phyloP scores from a whole-genome alignment of 2,329 filamentous ascomycete genomes.

The Arachnopeziza araneosa region DNA sequence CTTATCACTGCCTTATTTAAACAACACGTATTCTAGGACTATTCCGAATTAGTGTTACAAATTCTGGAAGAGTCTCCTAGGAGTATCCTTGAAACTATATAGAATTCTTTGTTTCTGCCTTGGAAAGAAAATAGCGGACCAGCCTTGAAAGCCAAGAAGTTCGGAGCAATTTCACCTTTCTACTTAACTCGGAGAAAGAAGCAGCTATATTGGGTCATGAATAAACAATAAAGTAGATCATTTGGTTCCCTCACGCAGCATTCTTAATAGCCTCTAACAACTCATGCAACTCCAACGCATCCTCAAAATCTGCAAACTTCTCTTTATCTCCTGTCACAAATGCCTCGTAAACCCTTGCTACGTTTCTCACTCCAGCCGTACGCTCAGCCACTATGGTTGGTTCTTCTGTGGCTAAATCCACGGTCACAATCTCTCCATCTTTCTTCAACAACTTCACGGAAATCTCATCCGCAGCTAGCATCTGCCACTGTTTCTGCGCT shows the following conservation, averaged over 20 bases:
- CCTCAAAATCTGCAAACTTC: slow-evolving; percentile 9
- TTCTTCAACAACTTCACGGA: not conserved
- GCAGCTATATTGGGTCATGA: too few relatives aligned
- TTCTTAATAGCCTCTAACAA: slow-evolving; percentile 11
- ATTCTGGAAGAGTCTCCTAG: too few relatives aligned
- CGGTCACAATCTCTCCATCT: not conserved
- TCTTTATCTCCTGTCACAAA: slow-evolving; percentile 5
- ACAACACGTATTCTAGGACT: too few relatives aligned
- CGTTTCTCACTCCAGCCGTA: slow-evolving; percentile 3
- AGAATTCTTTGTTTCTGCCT: too few relatives aligned
- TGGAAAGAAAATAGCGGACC: too few relatives aligned
- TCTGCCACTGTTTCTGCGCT: slow-evolving; percentile 11
- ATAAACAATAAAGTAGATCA: not conserved
- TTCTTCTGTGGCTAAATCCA: slow-evolving; percentile 4
- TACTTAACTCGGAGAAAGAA: too few relatives aligned
- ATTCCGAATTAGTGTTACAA: too few relatives aligned
- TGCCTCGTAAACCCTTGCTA: slow-evolving; percentile 13
- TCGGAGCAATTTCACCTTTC: too few relatives aligned
- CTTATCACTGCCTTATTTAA: too few relatives aligned
- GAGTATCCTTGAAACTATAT: too few relatives aligned
- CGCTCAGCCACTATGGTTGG: not conserved
- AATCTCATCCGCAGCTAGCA: not conserved
- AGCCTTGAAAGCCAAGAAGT: too few relatives aligned
- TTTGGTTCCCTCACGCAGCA: not conserved
- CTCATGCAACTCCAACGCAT: slow-evolving; percentile 10